A percentile compares a stretch with the other conserved stretches of the same genome.
phyloP scores from a whole-genome alignment of 495 filamentous ascomycete genomes.

The Pseudoneurospora amorphoporcata region DNA sequence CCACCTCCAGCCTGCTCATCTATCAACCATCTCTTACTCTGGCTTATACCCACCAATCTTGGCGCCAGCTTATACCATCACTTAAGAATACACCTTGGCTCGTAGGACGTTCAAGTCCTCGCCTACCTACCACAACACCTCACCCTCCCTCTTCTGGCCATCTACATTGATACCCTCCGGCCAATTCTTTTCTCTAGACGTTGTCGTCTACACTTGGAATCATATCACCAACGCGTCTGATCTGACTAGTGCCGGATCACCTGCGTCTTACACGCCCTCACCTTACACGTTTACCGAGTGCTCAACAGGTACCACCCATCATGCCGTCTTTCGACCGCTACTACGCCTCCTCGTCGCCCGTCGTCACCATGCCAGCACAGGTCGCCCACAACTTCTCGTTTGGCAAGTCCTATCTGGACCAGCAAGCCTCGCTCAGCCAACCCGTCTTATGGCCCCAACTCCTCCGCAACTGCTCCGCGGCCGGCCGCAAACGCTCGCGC shows the following conservation, averaged over 20 bases:
- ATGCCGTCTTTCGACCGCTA: conserved; percentile 40
- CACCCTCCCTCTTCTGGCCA: conserved; percentile 15
- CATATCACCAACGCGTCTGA: conserved; percentile 11
- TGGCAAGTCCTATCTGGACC: conserved; percentile 28
- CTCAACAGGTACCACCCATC: conserved; percentile 23
- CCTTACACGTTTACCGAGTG: conserved; percentile 17
- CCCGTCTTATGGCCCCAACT: conserved; percentile 20
- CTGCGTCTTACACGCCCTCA: conserved; percentile 17
- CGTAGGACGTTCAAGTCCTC: neutral
- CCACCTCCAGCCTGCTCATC: conserved; percentile 5
- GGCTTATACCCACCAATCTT: neutral
- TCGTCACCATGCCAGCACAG: conserved; percentile 41
- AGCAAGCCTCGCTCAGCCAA: conserved; percentile 33
- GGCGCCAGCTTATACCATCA: neutral
- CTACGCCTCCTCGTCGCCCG: conserved; percentile 38
- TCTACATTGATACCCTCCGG: conserved; percentile 18
- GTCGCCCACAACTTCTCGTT: conserved; percentile 35
- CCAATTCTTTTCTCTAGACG: conserved; percentile 2
- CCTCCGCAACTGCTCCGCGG: conserved; percentile 20
- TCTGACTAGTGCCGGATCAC: conserved; percentile 14
- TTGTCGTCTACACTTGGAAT: neutral
- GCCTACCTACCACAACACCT: conserved; percentile 3
- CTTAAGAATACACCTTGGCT: conserved; percentile 6
- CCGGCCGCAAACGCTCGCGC: conserved; percentile 55
- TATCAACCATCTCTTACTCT: conserved; percentile 6